Evolutionary conservation across 1,284 basidiomycete species (phyloP).

Genomic region (Trichosporon coremiiforme): DNA sequence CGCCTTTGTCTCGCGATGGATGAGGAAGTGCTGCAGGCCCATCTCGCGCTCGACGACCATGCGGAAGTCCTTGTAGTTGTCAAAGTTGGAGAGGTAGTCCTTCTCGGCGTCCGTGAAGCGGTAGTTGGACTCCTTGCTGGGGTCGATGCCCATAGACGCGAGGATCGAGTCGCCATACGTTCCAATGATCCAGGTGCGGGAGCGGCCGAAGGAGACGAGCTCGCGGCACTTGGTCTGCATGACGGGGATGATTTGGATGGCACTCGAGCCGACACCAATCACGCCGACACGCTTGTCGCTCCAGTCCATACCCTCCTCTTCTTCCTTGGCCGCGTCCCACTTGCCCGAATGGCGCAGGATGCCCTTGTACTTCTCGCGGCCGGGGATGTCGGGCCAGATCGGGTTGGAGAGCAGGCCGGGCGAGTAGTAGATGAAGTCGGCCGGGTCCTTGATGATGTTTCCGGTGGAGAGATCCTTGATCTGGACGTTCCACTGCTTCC

Average conservation of each 20-base stretch:
- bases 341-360: slow-evolving; percentile 38
- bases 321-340: slow-evolving; percentile 33
- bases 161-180: slow-evolving; percentile 32
- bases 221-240: slow-evolving; percentile 32
- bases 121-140: slow-evolving; percentile 31
- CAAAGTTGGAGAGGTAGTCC: slow-evolving; percentile 30
- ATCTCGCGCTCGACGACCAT: slow-evolving; percentile 42
- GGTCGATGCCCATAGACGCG: slow-evolving; percentile 32
- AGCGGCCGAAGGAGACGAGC: slow-evolving; percentile 29
- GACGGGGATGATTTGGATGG: slow-evolving; percentile 37
- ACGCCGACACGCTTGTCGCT: slow-evolving; percentile 29
- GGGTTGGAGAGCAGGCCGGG: slow-evolving; percentile 37
- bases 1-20: slow-evolving; percentile 31
- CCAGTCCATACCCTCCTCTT: slow-evolving; percentile 30
- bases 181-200: slow-evolving; percentile 38
- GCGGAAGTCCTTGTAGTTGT: slow-evolving; percentile 37
- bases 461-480: slow-evolving; percentile 26
- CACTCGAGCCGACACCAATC: slow-evolving; percentile 31
- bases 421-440: slow-evolving; percentile 47
- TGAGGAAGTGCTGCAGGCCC: slow-evolving; percentile 37
- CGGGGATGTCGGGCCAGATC: slow-evolving; percentile 43
- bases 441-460: slow-evolving; percentile 31
- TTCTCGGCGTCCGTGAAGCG: slow-evolving; percentile 42
- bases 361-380: slow-evolving; percentile 39
- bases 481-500: slow-evolving; percentile 37